Evolutionary conservation across 495 filamentous ascomycete genomes (phyloP).

Genomic region (Penicillium ochrochloron): DNA sequence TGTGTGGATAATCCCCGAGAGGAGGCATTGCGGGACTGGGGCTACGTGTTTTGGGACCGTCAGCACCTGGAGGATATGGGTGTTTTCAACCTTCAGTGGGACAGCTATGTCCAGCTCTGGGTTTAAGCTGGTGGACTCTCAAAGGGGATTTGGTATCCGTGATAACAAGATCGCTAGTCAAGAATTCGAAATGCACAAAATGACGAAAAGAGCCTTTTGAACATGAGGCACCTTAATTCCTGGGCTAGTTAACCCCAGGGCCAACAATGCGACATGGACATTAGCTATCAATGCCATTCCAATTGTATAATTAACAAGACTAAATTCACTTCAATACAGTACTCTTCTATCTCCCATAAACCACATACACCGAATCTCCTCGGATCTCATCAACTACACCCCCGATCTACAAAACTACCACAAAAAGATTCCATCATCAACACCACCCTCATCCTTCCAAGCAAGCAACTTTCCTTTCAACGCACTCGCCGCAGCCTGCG

Average conservation of each 20-base stretch:
- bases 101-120: background rate
- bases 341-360: too few relatives aligned
- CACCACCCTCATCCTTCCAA: conserved; percentile 25
- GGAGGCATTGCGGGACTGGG: background rate
- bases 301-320: too few relatives aligned
- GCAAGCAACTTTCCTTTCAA: conserved; percentile 15
- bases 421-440: conserved; percentile 22
- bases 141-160: too few relatives aligned
- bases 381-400: background rate
- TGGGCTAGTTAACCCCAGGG: too few relatives aligned
- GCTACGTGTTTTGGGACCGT: background rate
- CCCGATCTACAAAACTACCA: background rate
- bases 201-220: too few relatives aligned
- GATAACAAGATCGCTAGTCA: too few relatives aligned
- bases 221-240: too few relatives aligned
- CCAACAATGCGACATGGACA: too few relatives aligned
- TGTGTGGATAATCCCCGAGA: background rate
- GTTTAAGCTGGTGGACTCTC: background rate
- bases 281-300: too few relatives aligned
- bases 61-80: background rate
- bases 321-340: too few relatives aligned
- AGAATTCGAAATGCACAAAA: too few relatives aligned
- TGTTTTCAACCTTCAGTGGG: background rate
- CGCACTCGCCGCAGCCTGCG: conserved; percentile 13
- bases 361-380: background rate